Conservation (phyloP, 306 rosid species). For the Parietaria judaica region DNA sequence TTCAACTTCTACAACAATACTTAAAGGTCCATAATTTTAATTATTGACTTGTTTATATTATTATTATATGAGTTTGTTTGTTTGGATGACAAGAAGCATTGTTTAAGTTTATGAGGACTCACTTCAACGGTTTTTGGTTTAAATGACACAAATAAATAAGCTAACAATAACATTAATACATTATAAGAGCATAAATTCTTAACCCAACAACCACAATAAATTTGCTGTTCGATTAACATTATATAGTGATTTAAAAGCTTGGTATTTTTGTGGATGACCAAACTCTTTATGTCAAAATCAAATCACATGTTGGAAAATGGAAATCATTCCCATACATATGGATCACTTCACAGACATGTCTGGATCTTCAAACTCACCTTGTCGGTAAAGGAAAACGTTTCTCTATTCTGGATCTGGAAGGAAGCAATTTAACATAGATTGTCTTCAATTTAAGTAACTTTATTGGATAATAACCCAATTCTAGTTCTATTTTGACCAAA, state of each 20-base stretch:
- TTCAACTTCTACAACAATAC: too few relatives aligned
- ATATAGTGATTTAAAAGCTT: background rate
- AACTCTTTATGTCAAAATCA: background rate
- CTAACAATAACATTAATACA: background rate
- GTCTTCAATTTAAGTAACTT: too few relatives aligned
- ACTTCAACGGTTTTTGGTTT: background rate
- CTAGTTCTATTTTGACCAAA: too few relatives aligned
- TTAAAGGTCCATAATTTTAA: too few relatives aligned
- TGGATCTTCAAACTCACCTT: background rate
- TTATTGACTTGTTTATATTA: too few relatives aligned
- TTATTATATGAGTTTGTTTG: too few relatives aligned
- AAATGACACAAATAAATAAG: background rate
- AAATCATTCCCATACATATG: background rate
- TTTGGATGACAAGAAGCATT: background rate
- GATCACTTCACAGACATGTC: background rate
- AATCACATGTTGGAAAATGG: background rate
- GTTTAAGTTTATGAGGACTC: background rate
- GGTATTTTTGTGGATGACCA: conserved; percentile 12
- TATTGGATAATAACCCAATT: too few relatives aligned
- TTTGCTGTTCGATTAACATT: background rate
- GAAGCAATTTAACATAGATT: too few relatives aligned
- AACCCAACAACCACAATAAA: background rate
- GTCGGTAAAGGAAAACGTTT: background rate
- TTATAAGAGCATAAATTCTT: background rate
- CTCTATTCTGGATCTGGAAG: too few relatives aligned